phyloP scores from a whole-genome alignment of 257 asterid genomes.

The Nicotiana attenuata region DNA sequence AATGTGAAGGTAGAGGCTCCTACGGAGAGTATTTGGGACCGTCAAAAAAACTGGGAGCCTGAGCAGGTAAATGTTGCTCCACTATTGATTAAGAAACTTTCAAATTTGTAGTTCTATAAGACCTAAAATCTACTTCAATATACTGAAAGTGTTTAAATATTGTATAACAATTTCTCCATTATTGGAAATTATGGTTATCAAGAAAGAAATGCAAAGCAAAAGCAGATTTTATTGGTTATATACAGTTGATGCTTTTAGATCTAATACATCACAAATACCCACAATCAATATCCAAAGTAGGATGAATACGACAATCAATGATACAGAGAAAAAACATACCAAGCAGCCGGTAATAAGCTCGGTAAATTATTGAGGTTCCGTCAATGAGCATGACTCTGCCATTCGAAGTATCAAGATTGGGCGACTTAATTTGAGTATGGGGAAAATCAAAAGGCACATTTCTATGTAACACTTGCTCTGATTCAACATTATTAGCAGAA shows the following conservation, averaged over 20 bases:
- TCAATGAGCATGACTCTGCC: conserved; percentile 95
- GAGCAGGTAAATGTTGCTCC: not conserved
- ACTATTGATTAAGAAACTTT: not conserved
- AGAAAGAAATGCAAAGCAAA: not conserved
- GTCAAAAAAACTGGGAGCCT: not conserved
- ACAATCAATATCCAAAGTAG: not conserved
- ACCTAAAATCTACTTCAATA: not conserved
- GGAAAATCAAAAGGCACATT: conserved; percentile 30
- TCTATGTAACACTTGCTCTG: conserved; percentile 26
- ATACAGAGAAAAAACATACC: conserved; percentile 38
- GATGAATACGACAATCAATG: not conserved
- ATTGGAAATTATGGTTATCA: not conserved
- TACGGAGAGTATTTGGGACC: not conserved
- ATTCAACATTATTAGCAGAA: conserved; percentile 31
- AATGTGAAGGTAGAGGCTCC: not conserved
- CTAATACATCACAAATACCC: not conserved
- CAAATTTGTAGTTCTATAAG: not conserved
- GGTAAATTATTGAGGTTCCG: conserved; percentile 79
- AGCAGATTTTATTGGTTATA: not conserved
- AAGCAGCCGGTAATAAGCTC: conserved; percentile 90
- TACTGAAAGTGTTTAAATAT: not conserved
- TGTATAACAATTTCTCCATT: not conserved
- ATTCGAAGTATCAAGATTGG: conserved; percentile 31
- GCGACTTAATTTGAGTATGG: conserved; percentile 26
- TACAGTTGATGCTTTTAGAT: not conserved